Percentiles rank a stretch among this genome's conserved stretches.
Conservation (phyloP, 2,329 filamentous ascomycete species). For the Fusarium transvaalense region DNA sequence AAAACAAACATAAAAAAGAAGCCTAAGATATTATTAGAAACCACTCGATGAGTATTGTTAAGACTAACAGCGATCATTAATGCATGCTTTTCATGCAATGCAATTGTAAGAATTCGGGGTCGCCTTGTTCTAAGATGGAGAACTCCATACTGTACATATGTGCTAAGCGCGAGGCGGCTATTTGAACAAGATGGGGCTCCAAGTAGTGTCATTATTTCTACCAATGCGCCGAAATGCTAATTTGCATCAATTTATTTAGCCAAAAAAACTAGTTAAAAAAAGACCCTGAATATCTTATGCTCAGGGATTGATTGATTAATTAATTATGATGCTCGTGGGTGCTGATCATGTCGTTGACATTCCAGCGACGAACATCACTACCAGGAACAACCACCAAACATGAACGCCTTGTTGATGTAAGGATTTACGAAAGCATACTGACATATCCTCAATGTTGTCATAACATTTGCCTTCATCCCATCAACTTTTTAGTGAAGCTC, state of each 20-base stretch:
- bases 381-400: not conserved
- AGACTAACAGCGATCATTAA: not conserved
- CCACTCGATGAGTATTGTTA: not conserved
- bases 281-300: not conserved
- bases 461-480: not conserved
- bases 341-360: not conserved
- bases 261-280: not conserved
- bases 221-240: not conserved
- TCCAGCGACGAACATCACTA: not conserved
- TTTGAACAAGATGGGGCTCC: not conserved
- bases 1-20: not conserved
- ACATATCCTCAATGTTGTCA: not conserved
- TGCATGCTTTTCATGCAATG: not conserved
- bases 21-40: not conserved
- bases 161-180: constrained; percentile 10
- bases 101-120: not conserved
- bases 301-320: not conserved
- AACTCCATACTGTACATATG: no score
- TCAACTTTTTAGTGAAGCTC: constrained; percentile 19
- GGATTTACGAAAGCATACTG: constrained; percentile 1
- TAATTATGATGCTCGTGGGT: not conserved
- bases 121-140: not conserved
- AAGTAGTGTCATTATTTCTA: not conserved
- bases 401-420: not conserved
- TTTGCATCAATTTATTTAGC: constrained; percentile 1